phyloP scores from a whole-genome alignment of 495 filamentous ascomycete genomes.

The Aspergillus bridgeri region DNA sequence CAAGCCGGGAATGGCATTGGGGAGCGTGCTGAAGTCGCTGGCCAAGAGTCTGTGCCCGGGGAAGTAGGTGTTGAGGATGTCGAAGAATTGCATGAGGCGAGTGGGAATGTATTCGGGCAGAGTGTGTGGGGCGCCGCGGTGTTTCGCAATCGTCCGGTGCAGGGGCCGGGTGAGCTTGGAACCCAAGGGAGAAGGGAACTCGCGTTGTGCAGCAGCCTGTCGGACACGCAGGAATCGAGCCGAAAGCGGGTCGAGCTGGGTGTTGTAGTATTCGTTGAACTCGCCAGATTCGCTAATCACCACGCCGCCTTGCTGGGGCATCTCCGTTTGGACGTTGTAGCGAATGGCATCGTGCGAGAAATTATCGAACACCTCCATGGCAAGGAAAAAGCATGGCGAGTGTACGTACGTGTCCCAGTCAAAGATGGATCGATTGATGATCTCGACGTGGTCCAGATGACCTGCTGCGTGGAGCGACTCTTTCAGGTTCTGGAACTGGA shows the following conservation, averaged over 20 bases:
- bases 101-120: conserved; percentile 91
- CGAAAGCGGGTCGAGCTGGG: conserved; percentile 74
- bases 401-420: conserved; percentile 84
- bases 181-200: conserved; percentile 54
- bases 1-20: conserved; percentile 73
- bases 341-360: conserved; percentile 93
- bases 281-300: conserved; percentile 83
- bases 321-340: conserved; percentile 71
- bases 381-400: conserved; percentile 93
- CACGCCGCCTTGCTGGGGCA: conserved; percentile 80
- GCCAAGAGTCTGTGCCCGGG: conserved; percentile 85
- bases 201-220: conserved; percentile 55
- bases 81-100: conserved; percentile 92
- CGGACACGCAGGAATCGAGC: conserved; percentile 78
- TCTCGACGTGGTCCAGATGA: conserved; percentile 84
- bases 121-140: conserved; percentile 73
- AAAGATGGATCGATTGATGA: conserved; percentile 92
- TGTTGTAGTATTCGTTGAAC: conserved; percentile 88
- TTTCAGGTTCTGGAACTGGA: conserved; percentile 70
- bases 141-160: conserved; percentile 42
- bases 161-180: conserved; percentile 46
- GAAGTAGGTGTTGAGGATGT: conserved; percentile 80
- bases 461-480: conserved; percentile 60
- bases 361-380: conserved; percentile 98
- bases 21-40: conserved; percentile 83